These are phyloP conservation scores for Trypanosoma melophagium DNA, from an alignment of 208 protist genomes.

Conservation along the genomic window DNA sequence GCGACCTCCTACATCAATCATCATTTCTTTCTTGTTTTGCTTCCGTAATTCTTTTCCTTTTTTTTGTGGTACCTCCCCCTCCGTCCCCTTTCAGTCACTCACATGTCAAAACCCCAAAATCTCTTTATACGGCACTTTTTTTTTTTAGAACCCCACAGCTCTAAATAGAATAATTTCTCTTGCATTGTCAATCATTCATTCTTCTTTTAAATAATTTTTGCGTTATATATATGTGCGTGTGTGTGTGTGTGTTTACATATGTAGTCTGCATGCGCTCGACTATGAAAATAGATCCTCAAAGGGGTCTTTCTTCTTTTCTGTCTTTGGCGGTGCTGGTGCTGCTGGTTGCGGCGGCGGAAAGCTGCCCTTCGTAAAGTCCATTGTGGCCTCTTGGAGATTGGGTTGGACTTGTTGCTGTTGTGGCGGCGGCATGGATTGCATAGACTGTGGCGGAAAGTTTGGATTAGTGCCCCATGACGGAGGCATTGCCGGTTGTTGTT, in stretches of 20 bases:
- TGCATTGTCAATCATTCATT: too few species aligned
- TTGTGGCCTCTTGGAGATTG: conserved; percentile 15
- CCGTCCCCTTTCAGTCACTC: too few species aligned
- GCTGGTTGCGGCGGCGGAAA: conserved; percentile 16
- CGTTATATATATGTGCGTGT: not conserved
- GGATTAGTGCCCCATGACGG: not conserved
- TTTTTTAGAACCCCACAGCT: too few species aligned
- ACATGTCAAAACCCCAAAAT: too few species aligned
- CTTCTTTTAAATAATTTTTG: not conserved
- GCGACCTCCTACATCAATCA: too few species aligned
- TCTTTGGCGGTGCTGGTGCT: conserved; percentile 22
- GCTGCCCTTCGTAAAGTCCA: conserved; percentile 48
- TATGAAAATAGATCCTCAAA: conserved; percentile 73
- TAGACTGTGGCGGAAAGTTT: conserved; percentile 25
- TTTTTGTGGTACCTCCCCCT: too few species aligned
- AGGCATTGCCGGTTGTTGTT: conserved; percentile 22
- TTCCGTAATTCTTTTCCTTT: too few species aligned
- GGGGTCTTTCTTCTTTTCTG: conserved; percentile 48
- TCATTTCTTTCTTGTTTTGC: too few species aligned
- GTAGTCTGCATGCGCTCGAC: not conserved
- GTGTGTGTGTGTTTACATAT: not conserved
- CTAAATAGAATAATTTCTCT: too few species aligned
- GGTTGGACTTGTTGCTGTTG: conserved; percentile 31
- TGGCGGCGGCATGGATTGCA: conserved; percentile 25
- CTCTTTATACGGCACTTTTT: too few species aligned